These are phyloP conservation scores for Streptanthus diversifolius DNA, from an alignment of 345 rosid genomes.

Conservation along the genomic window DNA sequence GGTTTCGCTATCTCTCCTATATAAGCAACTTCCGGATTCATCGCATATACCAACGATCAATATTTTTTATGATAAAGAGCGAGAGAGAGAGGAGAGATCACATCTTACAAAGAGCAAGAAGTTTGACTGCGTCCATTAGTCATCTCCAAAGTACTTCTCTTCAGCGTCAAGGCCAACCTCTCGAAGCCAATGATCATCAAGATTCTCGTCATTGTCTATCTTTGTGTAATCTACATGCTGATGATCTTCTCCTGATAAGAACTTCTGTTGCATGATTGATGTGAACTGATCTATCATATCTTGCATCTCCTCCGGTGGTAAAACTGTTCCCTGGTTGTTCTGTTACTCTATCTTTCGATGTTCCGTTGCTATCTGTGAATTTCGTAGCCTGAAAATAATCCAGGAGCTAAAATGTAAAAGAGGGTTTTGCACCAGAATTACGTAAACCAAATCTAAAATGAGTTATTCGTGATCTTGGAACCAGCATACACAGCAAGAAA, in stretches of 20 bases:
- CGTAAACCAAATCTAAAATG: background rate
- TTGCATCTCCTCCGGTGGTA: slow-evolving; percentile 62
- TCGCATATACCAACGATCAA: background rate
- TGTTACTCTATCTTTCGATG: slow-evolving; percentile 1
- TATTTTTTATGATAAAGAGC: background rate
- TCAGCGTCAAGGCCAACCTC: slow-evolving; percentile 82
- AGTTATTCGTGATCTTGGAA: background rate
- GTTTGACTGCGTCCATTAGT: background rate
- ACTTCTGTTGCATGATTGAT: slow-evolving; percentile 80
- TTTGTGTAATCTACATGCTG: slow-evolving; percentile 79
- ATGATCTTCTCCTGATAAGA: slow-evolving; percentile 83
- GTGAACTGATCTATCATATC: slow-evolving; percentile 87
- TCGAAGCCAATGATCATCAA: slow-evolving; percentile 92
- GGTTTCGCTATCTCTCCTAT: background rate
- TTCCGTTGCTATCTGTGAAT: background rate
- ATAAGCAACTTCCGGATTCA: background rate
- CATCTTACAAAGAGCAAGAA: background rate
- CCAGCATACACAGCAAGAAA: background rate
- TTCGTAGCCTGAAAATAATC: slow-evolving; percentile 12
- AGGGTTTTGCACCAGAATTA: background rate
- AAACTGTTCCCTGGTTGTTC: slow-evolving; percentile 23
- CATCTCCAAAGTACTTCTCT: slow-evolving; percentile 81
- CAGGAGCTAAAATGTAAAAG: background rate
- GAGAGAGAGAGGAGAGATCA: slow-evolving; percentile 5
- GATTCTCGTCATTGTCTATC: slow-evolving; percentile 76